Conservation (phyloP, 495 filamentous ascomycete genomes). For the Podospora tetraspora region DNA sequence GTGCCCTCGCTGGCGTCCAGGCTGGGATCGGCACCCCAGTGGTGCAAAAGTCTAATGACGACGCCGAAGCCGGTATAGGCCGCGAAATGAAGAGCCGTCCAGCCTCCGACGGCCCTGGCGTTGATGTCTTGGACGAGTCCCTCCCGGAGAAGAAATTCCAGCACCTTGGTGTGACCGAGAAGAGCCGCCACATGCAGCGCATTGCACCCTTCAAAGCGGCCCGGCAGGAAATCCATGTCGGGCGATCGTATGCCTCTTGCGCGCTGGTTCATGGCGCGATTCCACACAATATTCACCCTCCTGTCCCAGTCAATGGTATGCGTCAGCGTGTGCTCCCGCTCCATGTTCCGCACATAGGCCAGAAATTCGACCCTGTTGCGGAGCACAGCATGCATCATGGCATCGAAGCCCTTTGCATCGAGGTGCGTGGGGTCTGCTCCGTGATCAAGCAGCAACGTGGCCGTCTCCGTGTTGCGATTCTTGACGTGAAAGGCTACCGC, state of each 20-base stretch:
- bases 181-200: background rate
- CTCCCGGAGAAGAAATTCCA: background rate
- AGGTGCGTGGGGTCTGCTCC: background rate
- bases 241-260: too few relatives aligned
- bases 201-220: background rate
- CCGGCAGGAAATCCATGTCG: background rate
- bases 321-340: background rate
- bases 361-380: background rate
- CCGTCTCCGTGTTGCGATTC: background rate
- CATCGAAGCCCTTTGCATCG: background rate
- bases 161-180: background rate
- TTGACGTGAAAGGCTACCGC: background rate
- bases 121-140: background rate
- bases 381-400: background rate
- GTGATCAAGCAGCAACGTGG: background rate
- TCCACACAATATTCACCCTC: background rate
- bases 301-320: background rate
- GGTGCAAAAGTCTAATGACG: background rate
- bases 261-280: background rate
- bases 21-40: background rate
- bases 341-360: background rate
- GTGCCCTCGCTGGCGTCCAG: background rate
- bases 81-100: background rate
- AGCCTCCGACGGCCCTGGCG: background rate
- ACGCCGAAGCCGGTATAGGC: background rate